Evolutionary conservation across 352 stramenopile species (phyloP), one percentile per base, ranked within the genome.

Genomic region (Globisporangium cederbergense): DNA sequence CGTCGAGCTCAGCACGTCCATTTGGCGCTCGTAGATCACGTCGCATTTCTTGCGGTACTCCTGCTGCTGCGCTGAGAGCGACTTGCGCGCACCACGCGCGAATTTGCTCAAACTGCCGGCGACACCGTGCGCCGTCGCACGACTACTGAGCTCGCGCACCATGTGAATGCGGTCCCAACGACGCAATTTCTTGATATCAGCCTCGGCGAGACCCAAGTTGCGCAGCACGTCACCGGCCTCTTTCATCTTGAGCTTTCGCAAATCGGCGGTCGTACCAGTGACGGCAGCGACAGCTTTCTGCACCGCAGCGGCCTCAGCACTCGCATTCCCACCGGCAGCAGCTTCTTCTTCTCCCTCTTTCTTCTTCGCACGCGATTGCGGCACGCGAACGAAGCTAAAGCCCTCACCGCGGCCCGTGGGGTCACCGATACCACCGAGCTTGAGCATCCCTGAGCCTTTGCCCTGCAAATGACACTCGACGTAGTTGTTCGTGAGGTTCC

Each of bases 211-310:
- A 71, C 84, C 84, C 20, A 93, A 72, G 60, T 92, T 93, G 38
- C 81, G 83, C 60, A 95, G 61, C 59, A 93, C 86, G 70, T 91
- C 79, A 46, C 83, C 86, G 30, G 83, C 79, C 53, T 93, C 83
- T 60, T 93, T 95, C 86, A 95, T 95, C 67, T 90, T 95, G 16
- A 95, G 73, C 60, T 92, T 93, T 52, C 86, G 82, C 60, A 95
- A 69, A 83, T 95, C 86, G 9, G 86, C 86, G 28, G 86, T 92
- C 6, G 86, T 95, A 53, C 86, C 86, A 6, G 86, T 95, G 9
- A 95, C 79, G 0, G 84, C 81, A 11, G 86, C 86, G 0, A 93
- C 79, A 1, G 83, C 83, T 58, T 93, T 92, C 65, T 91, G 78
- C 10, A 95, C 83, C 28, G 79, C 83, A 16, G 81, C 73, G 52